These are phyloP conservation scores for Jamesozyma piceae DNA, from an alignment of 805 yeast genomes.

Conservation along the genomic window DNA sequence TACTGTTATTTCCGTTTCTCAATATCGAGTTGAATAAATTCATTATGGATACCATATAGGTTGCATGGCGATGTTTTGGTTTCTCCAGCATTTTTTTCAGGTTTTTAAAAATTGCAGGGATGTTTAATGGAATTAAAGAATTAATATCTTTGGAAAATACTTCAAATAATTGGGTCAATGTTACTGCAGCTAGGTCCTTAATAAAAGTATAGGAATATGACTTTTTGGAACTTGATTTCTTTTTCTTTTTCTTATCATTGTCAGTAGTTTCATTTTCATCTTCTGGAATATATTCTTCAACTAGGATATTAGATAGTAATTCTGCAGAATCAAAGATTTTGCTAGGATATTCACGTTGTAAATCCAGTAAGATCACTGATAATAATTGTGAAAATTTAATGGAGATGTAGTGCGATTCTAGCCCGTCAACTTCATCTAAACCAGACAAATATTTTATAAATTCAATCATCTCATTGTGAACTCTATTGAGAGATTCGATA, in stretches of 20 bases:
- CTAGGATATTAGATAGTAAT: constrained; percentile 18
- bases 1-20: constrained; percentile 11
- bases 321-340: constrained; percentile 25
- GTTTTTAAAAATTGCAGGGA: constrained; percentile 26
- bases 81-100: constrained; percentile 29
- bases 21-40: constrained; percentile 17
- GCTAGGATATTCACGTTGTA: constrained; percentile 14
- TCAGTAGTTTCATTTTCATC: constrained; percentile 4
- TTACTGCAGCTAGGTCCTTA: constrained; percentile 25
- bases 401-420: constrained; percentile 19
- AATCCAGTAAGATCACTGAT: constrained; percentile 8
- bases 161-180: constrained; percentile 27
- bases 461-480: constrained; percentile 9
- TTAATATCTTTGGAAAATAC: constrained; percentile 28
- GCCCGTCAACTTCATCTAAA: constrained; percentile 8
- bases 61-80: constrained; percentile 26
- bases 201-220: constrained; percentile 17
- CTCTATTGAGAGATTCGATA: neutral
- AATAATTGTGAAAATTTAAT: constrained; percentile 18
- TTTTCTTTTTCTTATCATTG: constrained; percentile 14
- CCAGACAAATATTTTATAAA: constrained; percentile 8
- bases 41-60: constrained; percentile 21
- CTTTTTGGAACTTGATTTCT: constrained; percentile 17
- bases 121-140: constrained; percentile 29
- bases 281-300: constrained; percentile 21